Conservation (phyloP, 495 filamentous ascomycete species). For the Penicillium coprophilum region DNA sequence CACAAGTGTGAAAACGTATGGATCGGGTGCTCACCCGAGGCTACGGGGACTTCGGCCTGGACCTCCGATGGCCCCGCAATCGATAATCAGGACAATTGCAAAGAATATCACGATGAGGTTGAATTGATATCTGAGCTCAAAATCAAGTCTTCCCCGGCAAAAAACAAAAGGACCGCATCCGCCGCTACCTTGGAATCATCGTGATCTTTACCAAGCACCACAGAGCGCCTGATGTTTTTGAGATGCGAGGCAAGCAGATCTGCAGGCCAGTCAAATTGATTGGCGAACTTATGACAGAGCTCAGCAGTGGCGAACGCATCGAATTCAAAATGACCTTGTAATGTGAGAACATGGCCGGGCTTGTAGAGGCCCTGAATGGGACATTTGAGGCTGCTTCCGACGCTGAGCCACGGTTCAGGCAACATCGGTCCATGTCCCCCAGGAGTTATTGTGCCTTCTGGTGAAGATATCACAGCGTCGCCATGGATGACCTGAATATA, state of each 20-base stretch:
- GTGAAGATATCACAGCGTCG: constrained; percentile 23
- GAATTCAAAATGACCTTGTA: constrained; percentile 35
- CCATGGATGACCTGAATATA: constrained; percentile 32
- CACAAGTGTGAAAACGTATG: neutral
- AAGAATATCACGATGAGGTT: neutral
- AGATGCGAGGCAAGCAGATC: constrained; percentile 18
- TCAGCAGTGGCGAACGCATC: constrained; percentile 27
- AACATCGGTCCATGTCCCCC: neutral
- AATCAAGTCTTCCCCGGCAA: constrained; percentile 13
- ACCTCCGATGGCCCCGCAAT: constrained; percentile 3
- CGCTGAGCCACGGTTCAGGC: constrained; percentile 25
- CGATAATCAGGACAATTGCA: neutral
- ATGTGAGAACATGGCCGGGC: constrained; percentile 25
- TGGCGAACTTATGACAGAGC: constrained; percentile 25
- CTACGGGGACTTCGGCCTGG: constrained; percentile 3
- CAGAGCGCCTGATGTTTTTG: constrained; percentile 17
- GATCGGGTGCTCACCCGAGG: constrained; percentile 1
- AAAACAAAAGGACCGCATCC: constrained; percentile 31
- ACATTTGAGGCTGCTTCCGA: constrained; percentile 23
- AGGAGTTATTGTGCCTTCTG: neutral
- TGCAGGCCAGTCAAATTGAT: constrained; percentile 20
- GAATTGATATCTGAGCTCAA: neutral
- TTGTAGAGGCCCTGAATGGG: constrained; percentile 35
- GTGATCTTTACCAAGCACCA: constrained; percentile 14
- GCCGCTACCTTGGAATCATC: constrained; percentile 32